Conservation (phyloP, 1,284 basidiomycete species). For the Leccinum fallax region DNA sequence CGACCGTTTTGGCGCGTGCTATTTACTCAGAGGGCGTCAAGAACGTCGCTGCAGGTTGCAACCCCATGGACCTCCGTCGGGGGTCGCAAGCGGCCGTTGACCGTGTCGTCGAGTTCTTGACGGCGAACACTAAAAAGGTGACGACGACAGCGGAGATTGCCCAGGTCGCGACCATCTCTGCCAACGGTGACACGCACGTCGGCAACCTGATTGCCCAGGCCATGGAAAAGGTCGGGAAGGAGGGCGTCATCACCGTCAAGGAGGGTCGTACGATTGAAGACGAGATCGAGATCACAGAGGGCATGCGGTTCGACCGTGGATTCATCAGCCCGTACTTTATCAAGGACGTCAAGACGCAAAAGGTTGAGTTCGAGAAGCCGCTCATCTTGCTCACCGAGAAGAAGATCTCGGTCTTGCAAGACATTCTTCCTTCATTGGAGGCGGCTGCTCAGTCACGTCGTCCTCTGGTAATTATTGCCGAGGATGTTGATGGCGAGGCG, state of each 20-base stretch:
- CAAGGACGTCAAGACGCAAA: conserved; percentile 97
- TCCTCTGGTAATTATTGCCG: conserved; percentile 94
- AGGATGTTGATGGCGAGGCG: conserved; percentile 97
- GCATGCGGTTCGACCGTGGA: conserved; percentile 99
- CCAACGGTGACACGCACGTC: conserved; percentile 94
- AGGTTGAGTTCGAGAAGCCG: conserved; percentile 97
- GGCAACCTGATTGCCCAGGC: conserved; percentile 97
- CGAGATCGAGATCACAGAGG: conserved; percentile 99
- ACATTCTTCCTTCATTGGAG: conserved; percentile 97
- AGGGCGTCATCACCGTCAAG: conserved; percentile 99
- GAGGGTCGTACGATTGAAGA: conserved; percentile 98
- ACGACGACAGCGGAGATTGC: conserved; percentile 98
- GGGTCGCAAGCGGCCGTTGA: conserved; percentile 86
- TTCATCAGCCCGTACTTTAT: conserved; percentile 99
- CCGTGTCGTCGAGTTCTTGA: conserved; percentile 90
- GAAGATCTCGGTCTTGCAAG: conserved; percentile 95
- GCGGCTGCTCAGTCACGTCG: conserved; percentile 89
- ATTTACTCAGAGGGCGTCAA: conserved; percentile 99
- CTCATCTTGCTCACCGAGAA: conserved; percentile 93
- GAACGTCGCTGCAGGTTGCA: conserved; percentile 98
- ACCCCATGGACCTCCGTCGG: conserved; percentile 98
- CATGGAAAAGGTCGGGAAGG: conserved; percentile 99
- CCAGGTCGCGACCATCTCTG: conserved; percentile 97
- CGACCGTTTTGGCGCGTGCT: conserved; percentile 94
- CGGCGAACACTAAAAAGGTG: conserved; percentile 90